Evolutionary conservation across 2,329 filamentous ascomycete genomes (phyloP), one percentile per base, ranked within the genome.

Genomic region (Penicillium sumatraense): DNA sequence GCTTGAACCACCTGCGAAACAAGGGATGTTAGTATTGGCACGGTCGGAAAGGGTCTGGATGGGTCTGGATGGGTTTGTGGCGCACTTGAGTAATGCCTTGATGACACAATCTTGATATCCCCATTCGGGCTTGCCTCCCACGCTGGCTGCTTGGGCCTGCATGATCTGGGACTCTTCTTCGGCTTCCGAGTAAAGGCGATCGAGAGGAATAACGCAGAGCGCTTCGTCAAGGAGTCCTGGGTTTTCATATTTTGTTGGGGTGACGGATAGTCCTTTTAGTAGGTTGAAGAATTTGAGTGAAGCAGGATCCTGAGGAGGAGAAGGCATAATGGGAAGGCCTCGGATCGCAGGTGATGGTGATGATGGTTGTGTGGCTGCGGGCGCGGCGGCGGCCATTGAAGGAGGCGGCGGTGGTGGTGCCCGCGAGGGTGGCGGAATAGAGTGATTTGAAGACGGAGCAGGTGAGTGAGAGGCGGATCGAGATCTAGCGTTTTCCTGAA

Each of bases 41-140:
- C 33, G 26, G 33, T 55, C 58, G 49, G 35, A 44, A 13, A 23
- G 52, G 44, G 50, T 59, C 60, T 61, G 54, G 58, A 59, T 40
- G 49, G 40, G 16, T 26, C 27, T 61, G 54, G 58, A 59, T 40
- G 49, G 40, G 16, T 26, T 23, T 10, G 36, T 41, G 44, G 78
- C 86, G 66, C 80, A 92, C 89, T 87, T 88, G 68, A 98, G 80
- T 61, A 98, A 81, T 57, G 93, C 91, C 63, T 90, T 85, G 69
- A 98, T 89, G 52, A 97, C 91, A 73, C 93, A 99, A 77, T 99
- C 95, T 75, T 98, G 93, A 72, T 98, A 97, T 54, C 93, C 93
- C 93, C 93, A 98, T 79, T 92, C 89, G 1, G 93, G 86, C 72
- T 89, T 90, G 53, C 89, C 86, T 18, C 90, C 90, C 78, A 96